Conservation (phyloP, 2,329 filamentous ascomycete species). For the Pseudogymnoascus sp. region DNA sequence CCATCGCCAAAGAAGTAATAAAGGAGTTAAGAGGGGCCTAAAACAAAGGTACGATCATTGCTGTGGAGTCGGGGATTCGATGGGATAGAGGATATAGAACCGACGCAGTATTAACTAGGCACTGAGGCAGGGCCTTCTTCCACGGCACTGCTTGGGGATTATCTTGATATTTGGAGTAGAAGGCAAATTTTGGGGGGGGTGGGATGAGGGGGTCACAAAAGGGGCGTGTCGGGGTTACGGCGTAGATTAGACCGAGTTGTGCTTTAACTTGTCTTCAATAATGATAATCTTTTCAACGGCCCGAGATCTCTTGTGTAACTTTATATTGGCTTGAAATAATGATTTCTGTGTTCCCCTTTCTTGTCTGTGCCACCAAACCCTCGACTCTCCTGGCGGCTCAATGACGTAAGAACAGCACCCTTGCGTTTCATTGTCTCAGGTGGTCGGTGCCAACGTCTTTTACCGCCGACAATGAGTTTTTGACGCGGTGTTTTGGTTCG, state of each 20-base stretch:
- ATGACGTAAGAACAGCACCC: slow-evolving; percentile 1
- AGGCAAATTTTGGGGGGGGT: background rate
- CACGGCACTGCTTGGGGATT: background rate
- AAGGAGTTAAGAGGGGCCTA: background rate
- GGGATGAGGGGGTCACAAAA: background rate
- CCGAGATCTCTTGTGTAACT: background rate
- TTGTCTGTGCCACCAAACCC: background rate
- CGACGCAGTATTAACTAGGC: background rate
- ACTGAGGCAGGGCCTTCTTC: background rate
- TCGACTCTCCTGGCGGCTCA: background rate
- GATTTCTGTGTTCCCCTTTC: background rate
- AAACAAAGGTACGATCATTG: background rate
- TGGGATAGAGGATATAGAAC: background rate
- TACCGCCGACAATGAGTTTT: background rate
- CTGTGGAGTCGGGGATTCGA: background rate
- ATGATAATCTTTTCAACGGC: background rate
- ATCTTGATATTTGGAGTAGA: background rate
- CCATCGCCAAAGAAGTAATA: slow-evolving; percentile 1
- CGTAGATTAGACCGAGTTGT: background rate
- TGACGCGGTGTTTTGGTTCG: slow-evolving; percentile 3
- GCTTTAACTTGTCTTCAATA: background rate
- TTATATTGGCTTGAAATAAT: background rate
- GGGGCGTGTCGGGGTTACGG: slow-evolving; percentile 5
- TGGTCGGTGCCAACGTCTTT: background rate
- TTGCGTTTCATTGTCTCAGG: slow-evolving; percentile 8